Base-by-base conservation (phyloP, 2,329 filamentous ascomycete genomes). In the Podosphaera fusca region DNA sequence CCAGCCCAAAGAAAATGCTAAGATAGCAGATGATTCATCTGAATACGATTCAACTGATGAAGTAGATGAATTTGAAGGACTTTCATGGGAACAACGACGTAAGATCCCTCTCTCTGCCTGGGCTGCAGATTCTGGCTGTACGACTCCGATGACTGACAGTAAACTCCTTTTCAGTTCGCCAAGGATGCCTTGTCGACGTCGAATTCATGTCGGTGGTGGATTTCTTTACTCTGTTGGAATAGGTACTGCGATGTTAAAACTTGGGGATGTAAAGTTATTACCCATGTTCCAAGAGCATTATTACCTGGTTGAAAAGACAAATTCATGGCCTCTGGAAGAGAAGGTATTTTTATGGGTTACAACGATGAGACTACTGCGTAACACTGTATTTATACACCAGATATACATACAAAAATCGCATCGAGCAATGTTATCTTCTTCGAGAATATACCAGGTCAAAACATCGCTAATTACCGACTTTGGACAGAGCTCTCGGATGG, bases 91-190 rank as follows among this genome's bases (percentile, higher is more conserved):
- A 21, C 21, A 21, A 21, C 21, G 21, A 21, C 35, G 51, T 54
- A 54, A 54, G 51, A 54, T 54, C 40, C 51, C 51, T 38, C 3
- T 35, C 29, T 54, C 51, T 4, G 51, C 51, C 40, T 54, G 51
- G 51, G 51, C 51, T 29, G 51, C 51, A n/a, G 31, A 54, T n/a
- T 54, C 51, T 9, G 51, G 34, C 51, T 36, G 51, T 54, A 54
- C 34, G 40, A 36, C 51, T 21, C 51, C 51, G 7, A 54, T 54
- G 51, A 54, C 34, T 36, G 31, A 54, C 35, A 36, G 40, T 21
- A 54, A 21, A 21, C 21, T 21, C 21, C 21, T 21, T 21, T 21
- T 21, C 21, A 21, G 21, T 21, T 21, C 21, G 21, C 21, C 21
- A 21, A 21, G 1, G 21, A 21, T 21, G 21, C 21, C 21, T 21